Conservation (phyloP, 2,329 filamentous ascomycete species). For the Stachybotrys chartarum region DNA sequence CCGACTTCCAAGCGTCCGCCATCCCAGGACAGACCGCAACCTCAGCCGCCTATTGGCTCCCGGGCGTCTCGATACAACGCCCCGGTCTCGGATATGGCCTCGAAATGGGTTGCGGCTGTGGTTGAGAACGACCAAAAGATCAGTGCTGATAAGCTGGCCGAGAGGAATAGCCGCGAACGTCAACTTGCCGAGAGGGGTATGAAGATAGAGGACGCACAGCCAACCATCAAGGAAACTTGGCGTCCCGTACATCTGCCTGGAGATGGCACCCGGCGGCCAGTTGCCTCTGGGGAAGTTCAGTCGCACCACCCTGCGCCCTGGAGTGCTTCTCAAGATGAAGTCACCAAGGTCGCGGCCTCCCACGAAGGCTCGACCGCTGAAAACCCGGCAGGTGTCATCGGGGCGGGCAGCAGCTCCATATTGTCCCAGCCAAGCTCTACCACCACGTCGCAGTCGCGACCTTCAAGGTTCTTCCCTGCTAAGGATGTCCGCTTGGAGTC, state of each 20-base stretch:
- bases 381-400: slow-evolving; percentile 17
- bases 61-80: slow-evolving; percentile 19
- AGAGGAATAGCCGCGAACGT: slow-evolving; percentile 33
- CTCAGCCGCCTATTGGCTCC: slow-evolving; percentile 24
- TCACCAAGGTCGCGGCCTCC: slow-evolving; percentile 5
- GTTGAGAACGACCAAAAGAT: slow-evolving; percentile 40
- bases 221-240: slow-evolving; percentile 48
- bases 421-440: slow-evolving; percentile 18
- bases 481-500: slow-evolving; percentile 40
- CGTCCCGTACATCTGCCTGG: slow-evolving; percentile 32
- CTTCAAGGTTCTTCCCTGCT: slow-evolving; percentile 56
- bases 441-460: slow-evolving; percentile 37
- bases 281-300: slow-evolving; percentile 17
- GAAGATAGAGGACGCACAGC: slow-evolving; percentile 35
- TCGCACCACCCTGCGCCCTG: slow-evolving; percentile 19
- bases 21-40: slow-evolving; percentile 19
- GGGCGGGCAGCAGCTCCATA: slow-evolving; percentile 15
- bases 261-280: slow-evolving; percentile 24
- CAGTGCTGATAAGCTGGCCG: slow-evolving; percentile 28
- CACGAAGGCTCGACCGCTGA: slow-evolving; percentile 15
- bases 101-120: slow-evolving; percentile 35
- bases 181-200: slow-evolving; percentile 37
- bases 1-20: slow-evolving; percentile 18
- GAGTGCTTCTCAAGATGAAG: slow-evolving; percentile 20
- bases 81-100: slow-evolving; percentile 24